Conservation (phyloP, 352 stramenopile species). For the Phytopythium boreale region DNA sequence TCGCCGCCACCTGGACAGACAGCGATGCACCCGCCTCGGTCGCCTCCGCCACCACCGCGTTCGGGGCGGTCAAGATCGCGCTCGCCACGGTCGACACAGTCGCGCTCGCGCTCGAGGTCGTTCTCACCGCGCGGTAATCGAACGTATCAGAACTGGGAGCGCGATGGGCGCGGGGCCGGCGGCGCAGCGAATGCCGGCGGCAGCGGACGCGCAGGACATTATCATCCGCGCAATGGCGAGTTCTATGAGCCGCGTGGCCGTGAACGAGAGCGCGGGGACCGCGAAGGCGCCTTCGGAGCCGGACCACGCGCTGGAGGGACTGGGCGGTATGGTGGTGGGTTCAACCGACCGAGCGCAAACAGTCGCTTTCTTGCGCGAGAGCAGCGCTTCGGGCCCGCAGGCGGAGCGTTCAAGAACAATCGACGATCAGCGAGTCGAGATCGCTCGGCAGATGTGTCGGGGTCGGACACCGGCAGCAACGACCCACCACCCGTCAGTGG, state of each 20-base stretch:
- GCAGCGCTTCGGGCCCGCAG: constrained; percentile 3
- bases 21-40: constrained; percentile 16
- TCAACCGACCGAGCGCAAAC: background rate
- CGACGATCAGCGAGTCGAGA: constrained; percentile 43
- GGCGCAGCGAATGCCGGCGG: constrained; percentile 4
- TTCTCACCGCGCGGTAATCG: constrained; percentile 56
- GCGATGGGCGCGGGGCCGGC: constrained; percentile 13
- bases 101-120: constrained; percentile 52
- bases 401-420: constrained; percentile 4
- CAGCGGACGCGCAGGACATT: constrained; percentile 19
- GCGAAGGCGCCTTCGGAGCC: background rate
- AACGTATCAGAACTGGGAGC: constrained; percentile 39
- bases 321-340: constrained; percentile 11
- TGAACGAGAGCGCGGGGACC: constrained; percentile 32
- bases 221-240: constrained; percentile 18
- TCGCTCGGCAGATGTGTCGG: constrained; percentile 12
- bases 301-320: constrained; percentile 19
- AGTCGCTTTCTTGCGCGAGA: constrained; percentile 3
- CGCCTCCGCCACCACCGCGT: constrained; percentile 24
- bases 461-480: constrained; percentile 12
- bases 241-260: constrained; percentile 31
- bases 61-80: constrained; percentile 24
- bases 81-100: constrained; percentile 31
- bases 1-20: constrained; percentile 29
- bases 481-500: constrained; percentile 16